phyloP scores from a whole-genome alignment of 352 stramenopile genomes.

The Elongisporangium senticosum region DNA sequence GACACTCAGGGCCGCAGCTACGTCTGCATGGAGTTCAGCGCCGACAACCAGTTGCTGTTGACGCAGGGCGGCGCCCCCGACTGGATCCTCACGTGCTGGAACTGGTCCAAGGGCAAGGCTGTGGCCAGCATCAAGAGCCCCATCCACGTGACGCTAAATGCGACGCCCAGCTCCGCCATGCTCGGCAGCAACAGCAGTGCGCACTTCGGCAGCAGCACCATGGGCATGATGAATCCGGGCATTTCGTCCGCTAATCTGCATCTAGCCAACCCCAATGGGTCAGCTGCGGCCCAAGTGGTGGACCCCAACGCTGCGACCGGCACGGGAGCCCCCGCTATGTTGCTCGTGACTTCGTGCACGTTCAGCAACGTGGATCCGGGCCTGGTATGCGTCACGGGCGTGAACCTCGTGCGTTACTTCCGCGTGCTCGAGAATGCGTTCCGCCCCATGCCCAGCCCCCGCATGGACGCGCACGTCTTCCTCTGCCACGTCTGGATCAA shows the following conservation, averaged over 20 bases:
- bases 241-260: conserved; percentile 21
- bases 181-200: conserved; percentile 11
- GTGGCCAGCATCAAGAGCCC: conserved; percentile 71
- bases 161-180: conserved; percentile 42
- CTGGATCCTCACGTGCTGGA: conserved; percentile 89
- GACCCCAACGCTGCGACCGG: conserved; percentile 1
- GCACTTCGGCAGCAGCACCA: conserved; percentile 24
- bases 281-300: neutral
- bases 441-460: conserved; percentile 73
- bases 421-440: conserved; percentile 86
- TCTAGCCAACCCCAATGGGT: conserved; percentile 2
- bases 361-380: conserved; percentile 89
- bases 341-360: conserved; percentile 64
- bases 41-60: conserved; percentile 88
- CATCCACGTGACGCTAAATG: conserved; percentile 42
- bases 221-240: conserved; percentile 10
- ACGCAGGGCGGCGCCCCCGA: conserved; percentile 80
- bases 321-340: conserved; percentile 1
- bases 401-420: conserved; percentile 86
- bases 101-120: conserved; percentile 90
- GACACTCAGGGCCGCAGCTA: conserved; percentile 64
- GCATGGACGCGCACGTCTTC: conserved; percentile 70
- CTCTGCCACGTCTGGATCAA: conserved; percentile 88
- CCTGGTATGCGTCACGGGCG: conserved; percentile 81
- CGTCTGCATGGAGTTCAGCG: conserved; percentile 86